These are phyloP conservation scores for Ceratocystis cubensis DNA, from an alignment of 2,329 filamentous ascomycete species.

Conservation along the genomic window DNA sequence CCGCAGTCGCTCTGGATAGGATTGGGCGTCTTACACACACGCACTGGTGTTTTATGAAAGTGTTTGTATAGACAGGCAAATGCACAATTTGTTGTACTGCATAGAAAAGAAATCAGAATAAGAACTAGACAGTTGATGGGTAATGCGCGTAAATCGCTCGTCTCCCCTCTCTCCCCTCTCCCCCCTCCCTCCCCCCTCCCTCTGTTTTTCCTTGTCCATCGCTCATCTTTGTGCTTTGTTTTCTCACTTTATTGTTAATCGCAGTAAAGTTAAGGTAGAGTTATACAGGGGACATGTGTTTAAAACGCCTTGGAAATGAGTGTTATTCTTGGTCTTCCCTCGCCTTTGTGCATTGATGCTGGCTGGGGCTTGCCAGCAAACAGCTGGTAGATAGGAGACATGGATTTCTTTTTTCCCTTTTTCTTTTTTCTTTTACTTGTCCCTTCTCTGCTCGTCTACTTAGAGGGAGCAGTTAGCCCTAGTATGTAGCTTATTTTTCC, in stretches of 20 bases:
- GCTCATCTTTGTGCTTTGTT: not conserved
- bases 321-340: not conserved
- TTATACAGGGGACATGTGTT: not conserved
- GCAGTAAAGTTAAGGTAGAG: not conserved
- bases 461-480: not conserved
- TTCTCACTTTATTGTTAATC: not conserved
- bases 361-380: not conserved
- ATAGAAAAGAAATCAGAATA: not conserved
- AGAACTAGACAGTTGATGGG: not conserved
- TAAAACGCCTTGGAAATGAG: not conserved
- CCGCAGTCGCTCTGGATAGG: not conserved
- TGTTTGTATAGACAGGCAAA: not conserved
- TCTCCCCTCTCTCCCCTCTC: not conserved
- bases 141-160: not conserved
- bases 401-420: too few species aligned
- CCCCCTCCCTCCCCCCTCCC: not conserved
- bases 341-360: not conserved
- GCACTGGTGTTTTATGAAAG: not conserved
- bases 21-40: not conserved
- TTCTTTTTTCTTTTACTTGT: not conserved
- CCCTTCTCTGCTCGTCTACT: not conserved
- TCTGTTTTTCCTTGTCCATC: not conserved
- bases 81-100: not conserved
- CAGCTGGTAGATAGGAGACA: not conserved
- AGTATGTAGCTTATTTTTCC: slow-evolving; percentile 5